A percentile compares a stretch with the other conserved stretches of the same genome.
These are phyloP conservation scores for Discostella stelligeroides DNA, from an alignment of 108 stramenopile species.

Conservation along the genomic window DNA sequence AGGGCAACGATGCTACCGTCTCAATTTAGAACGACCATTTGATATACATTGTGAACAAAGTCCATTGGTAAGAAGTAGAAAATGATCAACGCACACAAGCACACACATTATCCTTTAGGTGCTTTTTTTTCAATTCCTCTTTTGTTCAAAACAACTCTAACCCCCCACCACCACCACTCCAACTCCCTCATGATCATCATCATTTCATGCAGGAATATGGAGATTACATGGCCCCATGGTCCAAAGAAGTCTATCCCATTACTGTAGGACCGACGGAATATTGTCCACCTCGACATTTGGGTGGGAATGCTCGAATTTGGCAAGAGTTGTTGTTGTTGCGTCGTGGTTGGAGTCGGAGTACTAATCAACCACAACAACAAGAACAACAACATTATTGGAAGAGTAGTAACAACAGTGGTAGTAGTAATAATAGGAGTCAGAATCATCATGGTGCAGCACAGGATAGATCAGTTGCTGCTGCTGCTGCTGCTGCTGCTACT, in stretches of 20 bases:
- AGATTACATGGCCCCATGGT: constrained; percentile 46
- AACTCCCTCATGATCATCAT: not conserved
- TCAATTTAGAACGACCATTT: constrained; percentile 51
- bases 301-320: constrained; percentile 30
- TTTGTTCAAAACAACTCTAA: no score
- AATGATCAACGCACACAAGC: no score
- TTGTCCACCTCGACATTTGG: constrained; percentile 49
- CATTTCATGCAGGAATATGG: constrained; percentile 29
- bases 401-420: no score
- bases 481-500: no score
- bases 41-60: constrained; percentile 39
- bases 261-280: constrained; percentile 36
- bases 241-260: constrained; percentile 8
- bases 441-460: no score
- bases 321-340: constrained; percentile 15
- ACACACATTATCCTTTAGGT: no score
- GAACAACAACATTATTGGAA: no score
- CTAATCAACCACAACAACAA: no score
- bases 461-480: not conserved
- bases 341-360: not conserved
- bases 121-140: no score
- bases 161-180: no score
- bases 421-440: no score
- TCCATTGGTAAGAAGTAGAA: constrained; percentile 19
- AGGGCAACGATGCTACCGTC: constrained; percentile 28